Percentiles rank a stretch among this genome's conserved stretches.
Conservation (phyloP, 495 filamentous ascomycete species). For the Darksidea phi region DNA sequence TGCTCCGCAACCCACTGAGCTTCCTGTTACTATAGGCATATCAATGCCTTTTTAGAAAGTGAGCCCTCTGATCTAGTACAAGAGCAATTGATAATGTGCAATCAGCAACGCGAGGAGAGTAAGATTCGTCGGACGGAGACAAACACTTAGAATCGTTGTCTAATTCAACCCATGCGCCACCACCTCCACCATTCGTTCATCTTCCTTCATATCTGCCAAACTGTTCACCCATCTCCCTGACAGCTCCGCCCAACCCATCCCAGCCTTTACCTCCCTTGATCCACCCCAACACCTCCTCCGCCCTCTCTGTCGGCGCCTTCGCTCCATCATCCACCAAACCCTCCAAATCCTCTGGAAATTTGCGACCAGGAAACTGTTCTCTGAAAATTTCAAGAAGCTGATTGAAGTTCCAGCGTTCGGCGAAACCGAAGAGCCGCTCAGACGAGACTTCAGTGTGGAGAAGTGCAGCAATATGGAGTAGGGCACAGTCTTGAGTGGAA, state of each 20-base stretch:
- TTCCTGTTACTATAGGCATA: no score
- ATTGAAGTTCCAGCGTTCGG: slow-evolving; percentile 20
- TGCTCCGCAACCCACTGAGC: no score
- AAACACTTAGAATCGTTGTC: no score
- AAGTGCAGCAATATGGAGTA: slow-evolving; percentile 32
- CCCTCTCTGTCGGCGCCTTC: slow-evolving; percentile 16
- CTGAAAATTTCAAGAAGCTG: slow-evolving; percentile 24
- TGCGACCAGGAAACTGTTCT: slow-evolving; percentile 18
- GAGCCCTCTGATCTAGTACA: no score
- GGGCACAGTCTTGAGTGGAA: slow-evolving; percentile 20
- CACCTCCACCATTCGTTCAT: no score
- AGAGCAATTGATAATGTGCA: no score
- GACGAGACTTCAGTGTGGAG: slow-evolving; percentile 17
- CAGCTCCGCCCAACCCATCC: slow-evolving; percentile 11
- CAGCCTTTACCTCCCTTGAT: slow-evolving; percentile 20
- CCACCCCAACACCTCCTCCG: slow-evolving; percentile 29
- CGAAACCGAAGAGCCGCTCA: slow-evolving; percentile 35
- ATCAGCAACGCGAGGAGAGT: no score
- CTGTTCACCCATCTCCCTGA: slow-evolving; percentile 13
- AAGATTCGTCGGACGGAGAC: no score
- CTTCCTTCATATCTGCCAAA: background rate
- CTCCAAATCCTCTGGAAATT: slow-evolving; percentile 21
- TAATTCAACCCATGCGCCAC: no score
- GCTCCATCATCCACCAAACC: slow-evolving; percentile 16
- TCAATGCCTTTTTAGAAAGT: no score